Conservation (phyloP, 2,329 filamentous ascomycete species). For the Didymella pinodella region DNA sequence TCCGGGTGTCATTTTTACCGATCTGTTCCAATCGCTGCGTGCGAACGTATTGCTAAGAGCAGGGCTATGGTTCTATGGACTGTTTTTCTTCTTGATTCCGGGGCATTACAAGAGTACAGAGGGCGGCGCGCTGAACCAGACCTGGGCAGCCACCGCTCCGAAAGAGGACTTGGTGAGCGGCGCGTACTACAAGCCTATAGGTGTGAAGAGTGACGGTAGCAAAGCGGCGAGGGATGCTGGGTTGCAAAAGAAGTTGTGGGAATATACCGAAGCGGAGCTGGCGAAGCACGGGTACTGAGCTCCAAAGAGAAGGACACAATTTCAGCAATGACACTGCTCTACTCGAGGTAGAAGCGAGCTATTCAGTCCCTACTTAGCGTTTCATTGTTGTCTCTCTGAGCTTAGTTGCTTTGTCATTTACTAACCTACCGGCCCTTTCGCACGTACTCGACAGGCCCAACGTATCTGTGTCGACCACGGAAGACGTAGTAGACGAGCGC, state of each 20-base stretch:
- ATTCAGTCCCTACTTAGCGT: not conserved
- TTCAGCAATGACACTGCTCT: not conserved
- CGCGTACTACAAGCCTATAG: conserved; percentile 53
- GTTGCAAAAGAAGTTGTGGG: conserved; percentile 49
- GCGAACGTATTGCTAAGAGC: conserved; percentile 37
- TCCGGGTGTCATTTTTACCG: conserved; percentile 59
- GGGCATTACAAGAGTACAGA: conserved; percentile 39
- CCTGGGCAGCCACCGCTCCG: conserved; percentile 52
- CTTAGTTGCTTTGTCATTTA: not conserved
- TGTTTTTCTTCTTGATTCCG: conserved; percentile 36
- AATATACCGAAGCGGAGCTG: conserved; percentile 50
- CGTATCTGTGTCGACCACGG: conserved; percentile 52
- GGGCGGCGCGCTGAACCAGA: conserved; percentile 53
- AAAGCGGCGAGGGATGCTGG: conserved; percentile 39
- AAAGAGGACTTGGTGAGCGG: conserved; percentile 52
- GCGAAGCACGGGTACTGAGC: conserved; percentile 39
- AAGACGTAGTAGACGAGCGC: conserved; percentile 54
- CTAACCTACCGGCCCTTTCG: conserved; percentile 3
- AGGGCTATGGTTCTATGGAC: conserved; percentile 36
- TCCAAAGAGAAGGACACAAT: not conserved
- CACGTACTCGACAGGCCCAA: conserved; percentile 35
- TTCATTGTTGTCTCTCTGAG: not conserved
- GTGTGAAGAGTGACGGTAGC: conserved; percentile 34
- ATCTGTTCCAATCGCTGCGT: conserved; percentile 47
- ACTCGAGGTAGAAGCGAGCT: not conserved